Conservation (phyloP, 148 eudicot genomes). For the Camellia lanceoleosa region DNA sequence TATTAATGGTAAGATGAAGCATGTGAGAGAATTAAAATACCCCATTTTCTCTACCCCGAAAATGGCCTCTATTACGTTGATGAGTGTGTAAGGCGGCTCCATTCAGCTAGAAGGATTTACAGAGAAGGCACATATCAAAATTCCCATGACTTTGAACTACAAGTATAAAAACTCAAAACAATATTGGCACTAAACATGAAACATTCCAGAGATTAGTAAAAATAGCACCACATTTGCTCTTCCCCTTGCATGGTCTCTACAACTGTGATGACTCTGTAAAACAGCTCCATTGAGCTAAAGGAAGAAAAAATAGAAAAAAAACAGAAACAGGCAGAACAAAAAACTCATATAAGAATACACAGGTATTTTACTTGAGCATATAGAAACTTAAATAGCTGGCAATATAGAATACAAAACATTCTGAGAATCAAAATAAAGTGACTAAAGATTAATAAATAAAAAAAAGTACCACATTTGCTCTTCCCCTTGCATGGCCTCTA, state of each 20-base stretch:
- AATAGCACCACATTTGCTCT: constrained; percentile 27
- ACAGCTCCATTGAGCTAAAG: constrained; percentile 9
- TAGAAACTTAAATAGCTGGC: no score
- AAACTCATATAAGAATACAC: no score
- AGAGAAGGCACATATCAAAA: neutral
- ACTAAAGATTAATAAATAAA: no score
- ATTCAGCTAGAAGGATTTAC: neutral
- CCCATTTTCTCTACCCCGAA: constrained; percentile 4
- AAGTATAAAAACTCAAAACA: neutral
- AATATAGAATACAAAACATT: no score
- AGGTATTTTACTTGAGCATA: no score
- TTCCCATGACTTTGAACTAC: neutral
- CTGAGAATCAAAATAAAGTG: no score
- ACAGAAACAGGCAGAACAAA: no score
- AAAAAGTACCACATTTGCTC: constrained; percentile 27
- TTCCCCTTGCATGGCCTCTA: constrained; percentile 38
- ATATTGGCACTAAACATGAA: neutral
- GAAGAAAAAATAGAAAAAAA: neutral
- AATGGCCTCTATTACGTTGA: neutral
- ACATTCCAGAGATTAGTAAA: neutral
- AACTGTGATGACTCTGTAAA: neutral
- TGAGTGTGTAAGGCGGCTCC: neutral
- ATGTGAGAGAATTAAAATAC: neutral
- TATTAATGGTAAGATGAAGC: neutral
- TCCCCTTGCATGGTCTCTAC: constrained; percentile 35